Evolutionary conservation across 257 asterid species (phyloP).

Genomic region (Solanum chilense): DNA sequence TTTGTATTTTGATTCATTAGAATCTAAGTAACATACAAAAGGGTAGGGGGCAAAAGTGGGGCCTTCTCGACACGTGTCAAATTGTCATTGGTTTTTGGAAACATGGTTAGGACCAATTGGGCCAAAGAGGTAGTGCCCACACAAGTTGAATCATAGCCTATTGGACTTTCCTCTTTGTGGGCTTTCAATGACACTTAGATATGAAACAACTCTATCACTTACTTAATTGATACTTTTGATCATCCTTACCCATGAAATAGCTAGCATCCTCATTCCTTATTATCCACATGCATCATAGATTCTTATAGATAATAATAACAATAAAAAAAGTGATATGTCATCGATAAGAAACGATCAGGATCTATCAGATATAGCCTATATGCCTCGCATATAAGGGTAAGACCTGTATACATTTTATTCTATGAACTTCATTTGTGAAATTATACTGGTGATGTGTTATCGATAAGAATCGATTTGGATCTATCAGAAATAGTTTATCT

Average conservation of each 20-base stretch:
- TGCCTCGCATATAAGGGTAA: no score
- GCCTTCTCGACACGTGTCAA: neutral
- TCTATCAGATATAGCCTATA: no score
- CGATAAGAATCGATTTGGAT: neutral
- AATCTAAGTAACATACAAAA: neutral
- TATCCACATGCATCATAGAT: neutral
- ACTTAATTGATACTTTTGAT: neutral
- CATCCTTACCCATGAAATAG: neutral
- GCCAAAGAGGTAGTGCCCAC: neutral
- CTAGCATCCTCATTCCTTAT: neutral
- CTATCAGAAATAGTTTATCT: neutral
- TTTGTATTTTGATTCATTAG: neutral
- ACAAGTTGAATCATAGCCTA: neutral
- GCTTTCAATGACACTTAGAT: conserved; percentile 3
- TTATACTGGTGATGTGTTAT: neutral
- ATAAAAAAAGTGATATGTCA: neutral
- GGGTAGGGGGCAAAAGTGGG: neutral
- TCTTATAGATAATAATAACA: neutral
- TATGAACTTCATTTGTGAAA: neutral
- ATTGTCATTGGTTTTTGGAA: neutral
- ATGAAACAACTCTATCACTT: neutral
- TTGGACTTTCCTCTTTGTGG: neutral
- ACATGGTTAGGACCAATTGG: neutral
- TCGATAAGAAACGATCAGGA: neutral
- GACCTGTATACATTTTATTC: no score